Evolutionary conservation across 2,329 filamentous ascomycete genomes (phyloP).

Genomic region (Claviceps lovelessii): DNA sequence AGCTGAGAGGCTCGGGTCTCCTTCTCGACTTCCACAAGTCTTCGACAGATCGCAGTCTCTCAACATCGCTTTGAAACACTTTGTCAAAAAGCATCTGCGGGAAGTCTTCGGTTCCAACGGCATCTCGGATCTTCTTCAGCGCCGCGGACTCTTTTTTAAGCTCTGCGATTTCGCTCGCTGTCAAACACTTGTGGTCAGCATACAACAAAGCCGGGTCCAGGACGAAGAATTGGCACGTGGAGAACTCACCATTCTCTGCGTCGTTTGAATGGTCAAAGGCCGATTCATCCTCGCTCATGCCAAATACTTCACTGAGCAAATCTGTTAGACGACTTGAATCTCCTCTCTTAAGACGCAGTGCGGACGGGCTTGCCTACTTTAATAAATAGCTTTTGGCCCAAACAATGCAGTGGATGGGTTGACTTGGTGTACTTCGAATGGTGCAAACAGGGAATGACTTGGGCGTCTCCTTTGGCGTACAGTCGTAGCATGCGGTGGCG

Average conservation of each 20-base stretch:
- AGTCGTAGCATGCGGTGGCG: conserved; percentile 91
- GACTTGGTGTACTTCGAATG: conserved; percentile 87
- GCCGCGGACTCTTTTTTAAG: conserved; percentile 71
- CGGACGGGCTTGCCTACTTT: conserved; percentile 33
- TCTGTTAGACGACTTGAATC: not conserved
- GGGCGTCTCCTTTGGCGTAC: conserved; percentile 73
- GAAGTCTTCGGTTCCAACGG: conserved; percentile 68
- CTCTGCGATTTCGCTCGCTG: conserved; percentile 69
- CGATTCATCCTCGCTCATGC: conserved; percentile 73
- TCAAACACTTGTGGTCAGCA: not conserved
- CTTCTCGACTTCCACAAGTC: conserved; percentile 90
- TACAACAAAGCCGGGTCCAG: not conserved
- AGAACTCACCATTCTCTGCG: conserved; percentile 54
- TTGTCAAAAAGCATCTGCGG: conserved; percentile 76
- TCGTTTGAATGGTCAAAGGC: conserved; percentile 68
- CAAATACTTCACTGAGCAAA: conserved; percentile 57
- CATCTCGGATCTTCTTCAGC: conserved; percentile 65
- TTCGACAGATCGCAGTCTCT: conserved; percentile 69
- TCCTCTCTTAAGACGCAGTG: not conserved
- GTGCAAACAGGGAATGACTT: conserved; percentile 95
- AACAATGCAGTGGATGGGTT: conserved; percentile 96
- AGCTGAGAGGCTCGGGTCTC: conserved; percentile 59
- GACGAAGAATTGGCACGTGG: not conserved
- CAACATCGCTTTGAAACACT: conserved; percentile 76
- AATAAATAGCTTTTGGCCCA: conserved; percentile 97